Evolutionary conservation across 2,329 filamentous ascomycete genomes (phyloP).

Genomic region (Botryosphaeria dothidea): DNA sequence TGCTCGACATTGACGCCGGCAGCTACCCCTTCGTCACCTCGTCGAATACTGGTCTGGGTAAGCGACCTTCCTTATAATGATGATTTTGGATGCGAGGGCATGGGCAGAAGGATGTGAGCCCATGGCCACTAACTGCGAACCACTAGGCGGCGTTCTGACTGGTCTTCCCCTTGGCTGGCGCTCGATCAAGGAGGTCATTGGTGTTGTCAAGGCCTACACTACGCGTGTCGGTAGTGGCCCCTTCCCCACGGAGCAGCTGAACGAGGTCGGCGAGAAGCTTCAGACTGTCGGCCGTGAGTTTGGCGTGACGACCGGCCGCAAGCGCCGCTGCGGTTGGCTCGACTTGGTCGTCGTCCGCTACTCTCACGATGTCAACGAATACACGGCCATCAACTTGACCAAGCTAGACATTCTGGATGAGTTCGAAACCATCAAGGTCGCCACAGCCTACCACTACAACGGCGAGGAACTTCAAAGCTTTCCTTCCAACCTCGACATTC

Average conservation of each 20-base stretch:
- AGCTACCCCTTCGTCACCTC: slow-evolving; percentile 65
- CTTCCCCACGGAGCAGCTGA: slow-evolving; percentile 68
- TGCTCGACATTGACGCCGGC: slow-evolving; percentile 62
- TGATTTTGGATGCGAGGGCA: not conserved
- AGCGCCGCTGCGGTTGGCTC: slow-evolving; percentile 64
- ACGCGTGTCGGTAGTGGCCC: slow-evolving; percentile 62
- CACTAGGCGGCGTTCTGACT: slow-evolving; percentile 62
- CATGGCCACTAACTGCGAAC: slow-evolving; percentile 41
- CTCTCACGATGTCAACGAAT: slow-evolving; percentile 65
- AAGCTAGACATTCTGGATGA: slow-evolving; percentile 72
- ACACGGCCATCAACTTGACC: slow-evolving; percentile 64
- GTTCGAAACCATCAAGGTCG: slow-evolving; percentile 74
- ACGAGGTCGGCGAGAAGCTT: slow-evolving; percentile 58
- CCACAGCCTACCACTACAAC: slow-evolving; percentile 66
- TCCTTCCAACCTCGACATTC: slow-evolving; percentile 62
- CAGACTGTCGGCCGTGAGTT: slow-evolving; percentile 58
- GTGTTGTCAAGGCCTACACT: slow-evolving; percentile 69
- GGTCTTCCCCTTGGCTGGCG: slow-evolving; percentile 63
- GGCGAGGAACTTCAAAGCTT: slow-evolving; percentile 61
- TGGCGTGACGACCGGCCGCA: slow-evolving; percentile 60
- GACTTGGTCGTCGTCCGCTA: slow-evolving; percentile 71
- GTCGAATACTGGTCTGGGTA: slow-evolving; percentile 43
- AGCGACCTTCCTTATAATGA: not conserved
- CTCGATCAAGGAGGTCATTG: slow-evolving; percentile 63
- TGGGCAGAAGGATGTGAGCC: not conserved